These are phyloP conservation scores for Tylopilus sp. DNA, from an alignment of 768 basidiomycete genomes.

Conservation along the genomic window DNA sequence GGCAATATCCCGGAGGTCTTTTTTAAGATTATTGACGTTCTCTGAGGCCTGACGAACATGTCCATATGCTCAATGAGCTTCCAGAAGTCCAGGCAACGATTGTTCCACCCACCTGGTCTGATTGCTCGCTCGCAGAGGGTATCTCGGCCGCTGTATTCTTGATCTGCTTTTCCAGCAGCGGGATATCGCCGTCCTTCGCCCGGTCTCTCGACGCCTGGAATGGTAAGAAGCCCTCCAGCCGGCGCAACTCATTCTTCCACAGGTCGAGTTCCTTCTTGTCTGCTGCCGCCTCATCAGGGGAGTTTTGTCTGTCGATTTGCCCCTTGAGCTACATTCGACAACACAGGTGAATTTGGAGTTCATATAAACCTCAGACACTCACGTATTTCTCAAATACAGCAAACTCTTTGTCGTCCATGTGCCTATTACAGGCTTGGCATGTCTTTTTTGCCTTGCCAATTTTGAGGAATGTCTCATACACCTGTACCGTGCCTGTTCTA, in stretches of 20 bases:
- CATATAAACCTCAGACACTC: conserved; percentile 15
- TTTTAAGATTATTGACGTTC: conserved; percentile 49
- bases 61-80: not conserved
- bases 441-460: conserved; percentile 59
- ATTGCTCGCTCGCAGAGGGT: conserved; percentile 46
- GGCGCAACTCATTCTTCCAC: conserved; percentile 60
- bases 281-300: conserved; percentile 41
- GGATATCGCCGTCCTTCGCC: conserved; percentile 60
- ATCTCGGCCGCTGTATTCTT: conserved; percentile 52
- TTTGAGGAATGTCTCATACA: conserved; percentile 54
- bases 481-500: conserved; percentile 37
- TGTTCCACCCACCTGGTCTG: conserved; percentile 58
- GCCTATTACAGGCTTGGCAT: conserved; percentile 77
- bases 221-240: conserved; percentile 58
- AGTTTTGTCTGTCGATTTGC: conserved; percentile 54
- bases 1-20: conserved; percentile 57
- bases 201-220: conserved; percentile 51
- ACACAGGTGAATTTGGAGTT: not conserved
- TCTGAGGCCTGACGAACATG: conserved; percentile 44
- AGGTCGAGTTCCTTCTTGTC: conserved; percentile 38
- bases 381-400: conserved; percentile 71
- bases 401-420: conserved; percentile 51
- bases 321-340: conserved; percentile 50
- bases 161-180: conserved; percentile 60
- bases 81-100: not conserved